Evolutionary conservation across 805 yeast genomes (phyloP), one percentile per base, ranked within the genome.

Genomic region (Saturnispora zaruensis): DNA sequence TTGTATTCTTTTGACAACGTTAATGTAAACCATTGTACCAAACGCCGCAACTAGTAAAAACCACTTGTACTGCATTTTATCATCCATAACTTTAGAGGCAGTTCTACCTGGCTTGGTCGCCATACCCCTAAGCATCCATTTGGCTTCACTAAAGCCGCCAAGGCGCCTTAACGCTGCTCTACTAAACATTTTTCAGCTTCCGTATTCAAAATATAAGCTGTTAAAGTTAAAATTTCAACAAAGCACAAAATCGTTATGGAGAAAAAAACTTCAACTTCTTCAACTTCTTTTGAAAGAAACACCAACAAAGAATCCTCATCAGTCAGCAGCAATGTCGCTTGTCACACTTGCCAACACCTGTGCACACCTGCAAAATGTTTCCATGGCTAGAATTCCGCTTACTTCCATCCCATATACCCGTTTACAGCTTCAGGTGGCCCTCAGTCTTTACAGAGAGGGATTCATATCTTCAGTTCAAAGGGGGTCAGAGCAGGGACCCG

Each of bases 361-460:
- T 63, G 81, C 95, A 21, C 98, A 91, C 63, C 65, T 93, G 54
- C 95, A 88, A 66, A 93, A 93, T 68, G 87, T 91, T 58, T 76
- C 87, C 14, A 77, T 84, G 65, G 91, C 87, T 45, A 79, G 79
- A 60, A 69, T 81, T 41, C 76, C 91, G 9, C 65, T 83, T 52
- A 87, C 97, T 0, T 77, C 88, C 18, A 76, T 93, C 18, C 96
- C 96, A 24, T 85, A 82, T 71, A 78, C 90, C 13, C 81, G 84
- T 58, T 71, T 88, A 58, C 95, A 91, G 65, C 73, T 93, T 49
- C 88, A 85, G 60, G 76, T 93, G 45, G 87, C 95, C 13, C 71
- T 86, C 48, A 91, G 89, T 33, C 76, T 93, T 36, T 87, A 91
- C 70, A 85, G 84, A 55, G 95, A 90, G 67, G 99, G 99, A 0